Conservation (phyloP, 2,329 filamentous ascomycete genomes). For the Trichophyton verrucosum region DNA sequence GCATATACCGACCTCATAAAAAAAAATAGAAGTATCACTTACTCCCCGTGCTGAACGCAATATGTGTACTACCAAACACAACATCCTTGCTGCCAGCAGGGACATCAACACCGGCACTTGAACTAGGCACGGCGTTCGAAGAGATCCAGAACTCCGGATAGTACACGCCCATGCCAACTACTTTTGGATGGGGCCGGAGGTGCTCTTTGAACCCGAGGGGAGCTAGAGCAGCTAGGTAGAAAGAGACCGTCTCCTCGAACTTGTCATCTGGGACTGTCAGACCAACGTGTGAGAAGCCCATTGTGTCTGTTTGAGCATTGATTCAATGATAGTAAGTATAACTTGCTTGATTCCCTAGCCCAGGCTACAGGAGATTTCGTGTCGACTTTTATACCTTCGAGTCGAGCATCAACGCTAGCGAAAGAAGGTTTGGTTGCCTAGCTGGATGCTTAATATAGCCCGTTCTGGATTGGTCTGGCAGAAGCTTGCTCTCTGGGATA, state of each 20-base stretch:
- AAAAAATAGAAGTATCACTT: not conserved
- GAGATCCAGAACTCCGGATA: conserved; percentile 24
- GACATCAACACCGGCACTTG: conserved; percentile 4
- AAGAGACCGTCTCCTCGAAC: conserved; percentile 20
- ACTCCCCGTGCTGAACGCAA: conserved; percentile 19
- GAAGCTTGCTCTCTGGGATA: too few species aligned
- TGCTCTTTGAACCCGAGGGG: conserved; percentile 22
- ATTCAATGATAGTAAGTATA: not conserved
- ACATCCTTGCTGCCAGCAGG: conserved; percentile 3
- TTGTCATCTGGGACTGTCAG: conserved; percentile 18
- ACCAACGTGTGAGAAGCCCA: conserved; percentile 27
- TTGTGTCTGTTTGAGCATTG: conserved; percentile 17
- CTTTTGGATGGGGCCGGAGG: conserved; percentile 17
- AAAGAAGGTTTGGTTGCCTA: not conserved
- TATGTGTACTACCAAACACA: conserved; percentile 14
- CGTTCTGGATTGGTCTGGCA: not conserved
- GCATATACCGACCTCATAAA: not conserved
- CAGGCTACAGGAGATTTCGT: not conserved
- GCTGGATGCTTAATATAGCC: not conserved
- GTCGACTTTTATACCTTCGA: not conserved
- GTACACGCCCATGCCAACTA: conserved; percentile 20
- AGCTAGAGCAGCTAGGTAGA: conserved; percentile 20
- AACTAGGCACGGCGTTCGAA: conserved; percentile 3
- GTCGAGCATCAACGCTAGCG: not conserved
- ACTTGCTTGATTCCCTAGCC: not conserved